phyloP scores from a whole-genome alignment of 2,329 filamentous ascomycete species.

The Talaromyces sp. region DNA sequence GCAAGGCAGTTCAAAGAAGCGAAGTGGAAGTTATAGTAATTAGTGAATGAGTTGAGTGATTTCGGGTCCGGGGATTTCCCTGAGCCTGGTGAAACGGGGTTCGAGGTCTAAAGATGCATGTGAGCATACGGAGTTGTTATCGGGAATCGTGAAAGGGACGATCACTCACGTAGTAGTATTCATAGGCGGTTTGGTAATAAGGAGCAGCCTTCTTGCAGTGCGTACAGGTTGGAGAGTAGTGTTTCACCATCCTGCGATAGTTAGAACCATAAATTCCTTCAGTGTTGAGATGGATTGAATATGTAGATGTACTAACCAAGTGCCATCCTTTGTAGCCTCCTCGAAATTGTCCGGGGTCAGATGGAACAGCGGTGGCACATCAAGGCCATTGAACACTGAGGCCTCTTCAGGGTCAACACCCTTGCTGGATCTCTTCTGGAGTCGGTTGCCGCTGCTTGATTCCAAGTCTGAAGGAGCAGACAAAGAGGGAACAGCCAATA shows the following conservation, averaged over 20 bases:
- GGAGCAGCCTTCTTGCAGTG: slow-evolving; percentile 83
- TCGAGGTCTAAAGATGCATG: slow-evolving; percentile 66
- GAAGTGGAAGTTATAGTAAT: slow-evolving; percentile 89
- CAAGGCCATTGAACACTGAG: slow-evolving; percentile 52
- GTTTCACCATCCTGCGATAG: slow-evolving; percentile 53
- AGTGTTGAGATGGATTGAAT: background rate
- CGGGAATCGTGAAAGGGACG: background rate
- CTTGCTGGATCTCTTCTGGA: slow-evolving; percentile 33
- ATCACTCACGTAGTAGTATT: slow-evolving; percentile 71
- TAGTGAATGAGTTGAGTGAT: slow-evolving; percentile 68
- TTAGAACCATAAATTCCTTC: slow-evolving; percentile 17
- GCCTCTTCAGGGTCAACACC: slow-evolving; percentile 21
- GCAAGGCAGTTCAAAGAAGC: slow-evolving; percentile 83
- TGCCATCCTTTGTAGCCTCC: slow-evolving; percentile 53
- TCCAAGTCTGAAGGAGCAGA: slow-evolving; percentile 29
- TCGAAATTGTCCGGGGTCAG: slow-evolving; percentile 53
- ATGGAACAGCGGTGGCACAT: slow-evolving; percentile 55
- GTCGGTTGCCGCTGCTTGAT: slow-evolving; percentile 18
- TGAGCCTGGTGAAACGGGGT: slow-evolving; percentile 61
- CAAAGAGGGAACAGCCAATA: slow-evolving; percentile 38
- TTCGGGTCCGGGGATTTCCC: slow-evolving; percentile 54
- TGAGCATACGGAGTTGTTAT: slow-evolving; percentile 22
- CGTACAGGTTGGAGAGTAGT: slow-evolving; percentile 57
- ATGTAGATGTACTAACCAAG: slow-evolving; percentile 47
- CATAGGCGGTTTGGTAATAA: slow-evolving; percentile 87